phyloP scores from a whole-genome alignment of 371 early-diverging fungal genomes.

The Mortierella polycephala region DNA sequence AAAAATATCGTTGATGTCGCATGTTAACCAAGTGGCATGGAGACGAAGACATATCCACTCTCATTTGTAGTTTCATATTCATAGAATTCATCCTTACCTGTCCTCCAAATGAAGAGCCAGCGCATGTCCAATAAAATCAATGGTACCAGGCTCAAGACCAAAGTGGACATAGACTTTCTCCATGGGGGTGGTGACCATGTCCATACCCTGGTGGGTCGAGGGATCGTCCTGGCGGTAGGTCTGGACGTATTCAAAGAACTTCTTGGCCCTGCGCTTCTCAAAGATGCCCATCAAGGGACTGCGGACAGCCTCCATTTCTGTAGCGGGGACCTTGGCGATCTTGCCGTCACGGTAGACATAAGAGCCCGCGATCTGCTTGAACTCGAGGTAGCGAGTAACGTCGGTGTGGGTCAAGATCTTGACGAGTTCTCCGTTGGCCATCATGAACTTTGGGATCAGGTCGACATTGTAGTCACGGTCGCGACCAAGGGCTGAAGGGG shows the following conservation, averaged over 20 bases:
- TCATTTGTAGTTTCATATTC: too few relatives aligned
- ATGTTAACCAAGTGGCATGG: neutral
- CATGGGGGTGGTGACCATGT: slow-evolving; percentile 87
- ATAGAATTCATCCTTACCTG: slow-evolving; percentile 12
- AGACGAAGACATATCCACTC: neutral
- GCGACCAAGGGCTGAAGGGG: slow-evolving; percentile 78
- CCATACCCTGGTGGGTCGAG: slow-evolving; percentile 84
- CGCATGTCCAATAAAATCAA: slow-evolving; percentile 99
- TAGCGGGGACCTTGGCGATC: slow-evolving; percentile 97
- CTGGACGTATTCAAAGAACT: slow-evolving; percentile 97
- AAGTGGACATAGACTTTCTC: slow-evolving; percentile 91
- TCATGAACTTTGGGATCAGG: slow-evolving; percentile 99
- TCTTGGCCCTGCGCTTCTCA: slow-evolving; percentile 95
- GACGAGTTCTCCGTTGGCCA: slow-evolving; percentile 96
- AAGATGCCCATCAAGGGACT: slow-evolving; percentile 93
- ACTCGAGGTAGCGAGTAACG: slow-evolving; percentile 98
- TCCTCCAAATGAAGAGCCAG: slow-evolving; percentile 98
- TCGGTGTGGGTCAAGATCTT: slow-evolving; percentile 93
- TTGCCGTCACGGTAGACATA: slow-evolving; percentile 93
- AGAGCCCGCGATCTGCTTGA: slow-evolving; percentile 96
- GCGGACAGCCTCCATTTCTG: slow-evolving; percentile 88
- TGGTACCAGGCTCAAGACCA: slow-evolving; percentile 91
- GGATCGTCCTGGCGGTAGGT: slow-evolving; percentile 85
- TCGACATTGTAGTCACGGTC: slow-evolving; percentile 98
- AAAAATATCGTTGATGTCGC: neutral